phyloP scores from a whole-genome alignment of 306 rosid species.

The Nissolia schottii region DNA sequence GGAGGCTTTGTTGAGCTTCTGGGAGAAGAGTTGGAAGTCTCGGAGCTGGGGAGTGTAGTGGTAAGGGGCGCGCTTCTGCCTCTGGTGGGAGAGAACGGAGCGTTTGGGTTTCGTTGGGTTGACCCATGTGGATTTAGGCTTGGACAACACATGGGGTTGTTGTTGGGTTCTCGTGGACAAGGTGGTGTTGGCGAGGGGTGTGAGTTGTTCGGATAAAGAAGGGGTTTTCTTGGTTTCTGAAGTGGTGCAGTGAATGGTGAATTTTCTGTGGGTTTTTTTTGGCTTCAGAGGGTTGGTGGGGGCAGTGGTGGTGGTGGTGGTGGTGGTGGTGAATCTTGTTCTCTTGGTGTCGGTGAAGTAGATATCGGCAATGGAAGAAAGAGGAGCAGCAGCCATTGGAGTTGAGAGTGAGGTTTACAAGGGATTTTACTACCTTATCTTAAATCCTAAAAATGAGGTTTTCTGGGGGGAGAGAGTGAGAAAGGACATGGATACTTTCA shows the following conservation, averaged over 20 bases:
- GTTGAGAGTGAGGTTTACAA: neutral
- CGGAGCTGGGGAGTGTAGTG: conserved; percentile 55
- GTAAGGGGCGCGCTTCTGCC: conserved; percentile 61
- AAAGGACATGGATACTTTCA: no score
- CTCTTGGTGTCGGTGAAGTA: conserved; percentile 45
- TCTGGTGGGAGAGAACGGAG: conserved; percentile 54
- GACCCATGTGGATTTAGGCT: conserved; percentile 85
- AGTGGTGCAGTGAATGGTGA: conserved; percentile 33
- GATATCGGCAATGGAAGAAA: conserved; percentile 49
- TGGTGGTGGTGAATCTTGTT: conserved; percentile 43
- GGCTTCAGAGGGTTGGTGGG: conserved; percentile 9
- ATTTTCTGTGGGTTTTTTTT: conserved; percentile 21
- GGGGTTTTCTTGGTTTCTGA: conserved; percentile 46
- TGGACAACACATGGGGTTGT: conserved; percentile 43
- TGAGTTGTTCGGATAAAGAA: conserved; percentile 82
- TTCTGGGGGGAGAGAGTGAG: no score
- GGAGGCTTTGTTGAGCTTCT: conserved; percentile 50
- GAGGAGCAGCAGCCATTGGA: conserved; percentile 64
- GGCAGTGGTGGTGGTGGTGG: conserved; percentile 36
- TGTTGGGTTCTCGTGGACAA: conserved; percentile 41
- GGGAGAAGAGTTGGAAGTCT: conserved; percentile 57
- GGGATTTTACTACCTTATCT: conserved; percentile 36
- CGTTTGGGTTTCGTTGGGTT: conserved; percentile 81
- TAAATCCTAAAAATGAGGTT: neutral
- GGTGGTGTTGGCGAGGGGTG: conserved; percentile 50